A percentile compares a stretch with the other conserved stretches of the same genome.
Conservation (phyloP, 2,329 filamentous ascomycete genomes). For the Lojkania enalia region DNA sequence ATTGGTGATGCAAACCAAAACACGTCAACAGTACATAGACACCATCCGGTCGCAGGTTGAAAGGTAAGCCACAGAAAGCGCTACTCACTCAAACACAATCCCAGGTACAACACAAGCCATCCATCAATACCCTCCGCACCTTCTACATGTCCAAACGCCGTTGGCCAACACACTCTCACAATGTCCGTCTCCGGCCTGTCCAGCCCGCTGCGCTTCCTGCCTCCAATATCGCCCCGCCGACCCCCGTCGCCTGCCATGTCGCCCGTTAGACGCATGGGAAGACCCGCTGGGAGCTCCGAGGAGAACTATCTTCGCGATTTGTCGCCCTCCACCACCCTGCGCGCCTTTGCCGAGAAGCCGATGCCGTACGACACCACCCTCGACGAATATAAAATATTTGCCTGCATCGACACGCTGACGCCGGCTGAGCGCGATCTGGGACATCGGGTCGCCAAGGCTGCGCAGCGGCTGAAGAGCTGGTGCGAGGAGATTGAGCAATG, state of each 20-base stretch:
- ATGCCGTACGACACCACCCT: constrained; percentile 48
- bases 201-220: constrained; percentile 35
- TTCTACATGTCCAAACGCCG: constrained; percentile 22
- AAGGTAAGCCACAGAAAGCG: constrained; percentile 10
- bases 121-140: constrained; percentile 3
- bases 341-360: constrained; percentile 49
- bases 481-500: constrained; percentile 69
- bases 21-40: background rate
- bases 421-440: constrained; percentile 71
- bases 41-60: constrained; percentile 8
- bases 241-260: constrained; percentile 41
- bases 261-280: constrained; percentile 32
- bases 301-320: constrained; percentile 40
- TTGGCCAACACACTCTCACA: constrained; percentile 2
- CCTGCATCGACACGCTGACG: constrained; percentile 66
- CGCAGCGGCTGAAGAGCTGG: constrained; percentile 74
- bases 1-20: background rate
- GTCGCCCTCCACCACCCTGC: constrained; percentile 48
- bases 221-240: constrained; percentile 36
- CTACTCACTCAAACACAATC: constrained; percentile 21
- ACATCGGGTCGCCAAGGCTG: constrained; percentile 69
- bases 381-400: constrained; percentile 46
- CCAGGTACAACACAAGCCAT: constrained; percentile 4
- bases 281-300: constrained; percentile 30
- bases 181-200: constrained; percentile 29